Base-by-base conservation (phyloP, 768 basidiomycete species). In the Podaxis sp. region DNA sequence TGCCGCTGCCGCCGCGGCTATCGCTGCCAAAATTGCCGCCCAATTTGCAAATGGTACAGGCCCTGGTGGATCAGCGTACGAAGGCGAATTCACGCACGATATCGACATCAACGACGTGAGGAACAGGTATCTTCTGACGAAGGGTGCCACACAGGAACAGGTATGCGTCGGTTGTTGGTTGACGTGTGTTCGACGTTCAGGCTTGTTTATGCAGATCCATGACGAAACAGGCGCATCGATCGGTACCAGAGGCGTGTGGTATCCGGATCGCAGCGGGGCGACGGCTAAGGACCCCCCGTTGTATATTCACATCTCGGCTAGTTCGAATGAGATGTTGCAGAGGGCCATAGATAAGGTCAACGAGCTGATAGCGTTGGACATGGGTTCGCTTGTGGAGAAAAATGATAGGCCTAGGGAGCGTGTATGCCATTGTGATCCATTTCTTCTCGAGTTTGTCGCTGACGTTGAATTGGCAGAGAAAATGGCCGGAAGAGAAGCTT, bases 401-500 rank as follows among this genome's bases (percentile, higher is more conserved):
- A 87, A 84, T 66, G 87, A 89, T 62, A 79, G 84, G 59, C 69
- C 82, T 42, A 81, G 88, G 66, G 90, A 90, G 76, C 82, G 86
- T 76, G 90, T 92, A 68, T 39, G 74, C 63, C 15, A 59, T 9
- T 26, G 17, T 42, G 19, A 28, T 3, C 4, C 17, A 4, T 62
- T 19, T 30, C 26, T 19, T 33, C 19, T 54, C 19, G 11, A 33
- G 13, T 28, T 24, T 17, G 62, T 19, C 30, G 49, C 44, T 54
- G 30, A 57, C 7, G 59, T 17, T 38, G 12, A 22, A 46, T 54
- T 56, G 57, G 40, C 61, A 95, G 92, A 83, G 93, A 59, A 97
- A 96, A 86, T 99, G 96, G 96, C 95, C 96, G 1, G 96, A 99
- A 74, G 95, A 96, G 75, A 98, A 97, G 75, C 77, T 98, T 8